Evolutionary conservation across 2,329 filamentous ascomycete species (phyloP).

Genomic region (Alternaria sp.): DNA sequence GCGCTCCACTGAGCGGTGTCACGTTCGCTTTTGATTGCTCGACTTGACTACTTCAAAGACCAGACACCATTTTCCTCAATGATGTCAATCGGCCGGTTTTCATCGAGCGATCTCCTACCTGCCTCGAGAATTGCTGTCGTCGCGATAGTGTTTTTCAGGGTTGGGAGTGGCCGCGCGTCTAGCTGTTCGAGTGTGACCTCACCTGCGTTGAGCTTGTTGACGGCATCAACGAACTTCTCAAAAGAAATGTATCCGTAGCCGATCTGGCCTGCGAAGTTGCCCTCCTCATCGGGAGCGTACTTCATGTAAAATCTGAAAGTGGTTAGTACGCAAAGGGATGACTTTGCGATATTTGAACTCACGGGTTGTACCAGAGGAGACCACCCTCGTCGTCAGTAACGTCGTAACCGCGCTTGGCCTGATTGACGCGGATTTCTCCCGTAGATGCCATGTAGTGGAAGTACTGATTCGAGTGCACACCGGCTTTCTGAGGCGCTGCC

Average conservation of each 20-base stretch:
- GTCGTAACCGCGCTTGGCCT: slow-evolving; percentile 93
- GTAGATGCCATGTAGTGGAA: slow-evolving; percentile 90
- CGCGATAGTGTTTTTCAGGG: slow-evolving; percentile 85
- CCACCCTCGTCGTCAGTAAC: slow-evolving; percentile 80
- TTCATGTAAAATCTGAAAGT: slow-evolving; percentile 79
- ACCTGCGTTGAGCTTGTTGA: slow-evolving; percentile 77
- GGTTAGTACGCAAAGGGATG: slow-evolving; percentile 11
- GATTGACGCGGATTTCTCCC: slow-evolving; percentile 88
- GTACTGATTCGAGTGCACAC: slow-evolving; percentile 96
- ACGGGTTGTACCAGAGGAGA: slow-evolving; percentile 87
- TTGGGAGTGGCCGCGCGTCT: slow-evolving; percentile 81
- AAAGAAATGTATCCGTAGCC: slow-evolving; percentile 95
- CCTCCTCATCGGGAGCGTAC: slow-evolving; percentile 92
- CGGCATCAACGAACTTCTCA: slow-evolving; percentile 94
- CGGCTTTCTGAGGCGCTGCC: slow-evolving; percentile 90
- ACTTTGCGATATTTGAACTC: slow-evolving; percentile 36
- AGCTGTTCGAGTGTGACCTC: slow-evolving; percentile 74
- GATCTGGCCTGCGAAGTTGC: slow-evolving; percentile 88
- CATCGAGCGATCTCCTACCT: slow-evolving; percentile 82
- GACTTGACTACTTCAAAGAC: slow-evolving; percentile 63
- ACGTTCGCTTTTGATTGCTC: neutral
- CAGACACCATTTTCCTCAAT: slow-evolving; percentile 69
- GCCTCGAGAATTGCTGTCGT: slow-evolving; percentile 93
- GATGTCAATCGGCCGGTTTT: slow-evolving; percentile 79
- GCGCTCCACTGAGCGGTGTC: neutral